phyloP scores from a whole-genome alignment of 441 rosid species.

The Pelargonium cotyledonis region DNA sequence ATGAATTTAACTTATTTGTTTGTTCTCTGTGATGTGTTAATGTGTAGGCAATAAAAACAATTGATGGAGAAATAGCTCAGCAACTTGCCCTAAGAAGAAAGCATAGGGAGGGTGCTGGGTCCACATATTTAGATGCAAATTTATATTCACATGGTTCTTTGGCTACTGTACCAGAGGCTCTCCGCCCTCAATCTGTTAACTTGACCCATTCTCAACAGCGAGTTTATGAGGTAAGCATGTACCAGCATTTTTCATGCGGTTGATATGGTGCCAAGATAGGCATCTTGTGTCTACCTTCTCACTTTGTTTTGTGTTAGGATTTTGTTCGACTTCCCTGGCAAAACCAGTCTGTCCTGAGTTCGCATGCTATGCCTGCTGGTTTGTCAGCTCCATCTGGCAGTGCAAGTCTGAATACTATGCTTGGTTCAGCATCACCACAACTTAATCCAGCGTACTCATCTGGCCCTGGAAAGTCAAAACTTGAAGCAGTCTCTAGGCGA shows the following conservation, averaged over 20 bases:
- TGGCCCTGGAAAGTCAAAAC: conserved; percentile 40
- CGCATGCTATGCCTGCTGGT: conserved; percentile 53
- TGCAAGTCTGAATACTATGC: conserved; percentile 40
- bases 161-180: conserved; percentile 82
- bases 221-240: conserved; percentile 73
- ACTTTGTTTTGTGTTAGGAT: conserved; percentile 45
- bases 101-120: conserved; percentile 74
- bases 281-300: background rate
- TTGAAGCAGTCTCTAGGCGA: conserved; percentile 50
- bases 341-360: conserved; percentile 69
- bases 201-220: conserved; percentile 87
- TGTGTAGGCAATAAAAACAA: conserved; percentile 77
- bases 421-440: conserved; percentile 55
- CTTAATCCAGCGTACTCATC: conserved; percentile 43
- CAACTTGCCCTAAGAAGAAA: conserved; percentile 77
- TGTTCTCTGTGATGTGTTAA: background rate
- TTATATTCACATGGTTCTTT: conserved; percentile 68
- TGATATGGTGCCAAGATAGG: conserved; percentile 19
- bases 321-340: conserved; percentile 97
- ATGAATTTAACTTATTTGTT: background rate
- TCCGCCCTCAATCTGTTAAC: conserved; percentile 93
- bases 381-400: conserved; percentile 51
- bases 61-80: conserved; percentile 83
- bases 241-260: conserved; percentile 15
- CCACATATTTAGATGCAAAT: conserved; percentile 68